phyloP scores from a whole-genome alignment of 441 rosid genomes.

The Breynia disticha region DNA sequence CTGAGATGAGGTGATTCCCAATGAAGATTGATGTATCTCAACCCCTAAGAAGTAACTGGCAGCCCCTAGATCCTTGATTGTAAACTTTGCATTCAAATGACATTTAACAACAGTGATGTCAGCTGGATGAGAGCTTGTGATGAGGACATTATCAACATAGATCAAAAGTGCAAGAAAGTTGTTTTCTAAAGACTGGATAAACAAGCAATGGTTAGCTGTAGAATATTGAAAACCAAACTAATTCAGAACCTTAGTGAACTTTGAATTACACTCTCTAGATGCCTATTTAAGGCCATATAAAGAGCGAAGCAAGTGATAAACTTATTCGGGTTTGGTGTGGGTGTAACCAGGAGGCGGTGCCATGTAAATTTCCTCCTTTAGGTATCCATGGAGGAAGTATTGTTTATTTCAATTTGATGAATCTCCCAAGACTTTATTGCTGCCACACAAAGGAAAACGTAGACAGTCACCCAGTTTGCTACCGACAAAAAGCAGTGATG shows the following conservation, averaged over 20 bases:
- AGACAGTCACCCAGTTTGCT: background rate
- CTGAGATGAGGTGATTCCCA: background rate
- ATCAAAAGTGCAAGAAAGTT: too few relatives aligned
- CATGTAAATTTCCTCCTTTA: background rate
- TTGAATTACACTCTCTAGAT: too few relatives aligned
- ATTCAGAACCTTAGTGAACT: too few relatives aligned
- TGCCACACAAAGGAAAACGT: background rate
- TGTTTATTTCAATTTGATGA: background rate
- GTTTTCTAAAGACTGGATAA: too few relatives aligned
- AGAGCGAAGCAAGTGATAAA: too few relatives aligned
- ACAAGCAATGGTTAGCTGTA: too few relatives aligned
- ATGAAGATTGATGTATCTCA: background rate
- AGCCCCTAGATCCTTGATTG: background rate
- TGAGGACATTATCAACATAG: background rate
- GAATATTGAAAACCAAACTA: too few relatives aligned
- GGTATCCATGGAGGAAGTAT: background rate
- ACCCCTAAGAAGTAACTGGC: background rate
- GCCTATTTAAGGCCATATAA: too few relatives aligned
- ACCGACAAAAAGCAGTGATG: background rate
- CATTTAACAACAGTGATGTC: too few relatives aligned
- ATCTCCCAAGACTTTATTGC: background rate
- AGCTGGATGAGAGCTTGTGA: background rate
- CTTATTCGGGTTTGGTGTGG: too few relatives aligned
- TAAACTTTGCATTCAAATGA: too few relatives aligned
- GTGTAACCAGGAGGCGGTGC: too few relatives aligned